Evolutionary conservation across 495 filamentous ascomycete genomes (phyloP).

Genomic region (Rostrohypoxylon terebratum): DNA sequence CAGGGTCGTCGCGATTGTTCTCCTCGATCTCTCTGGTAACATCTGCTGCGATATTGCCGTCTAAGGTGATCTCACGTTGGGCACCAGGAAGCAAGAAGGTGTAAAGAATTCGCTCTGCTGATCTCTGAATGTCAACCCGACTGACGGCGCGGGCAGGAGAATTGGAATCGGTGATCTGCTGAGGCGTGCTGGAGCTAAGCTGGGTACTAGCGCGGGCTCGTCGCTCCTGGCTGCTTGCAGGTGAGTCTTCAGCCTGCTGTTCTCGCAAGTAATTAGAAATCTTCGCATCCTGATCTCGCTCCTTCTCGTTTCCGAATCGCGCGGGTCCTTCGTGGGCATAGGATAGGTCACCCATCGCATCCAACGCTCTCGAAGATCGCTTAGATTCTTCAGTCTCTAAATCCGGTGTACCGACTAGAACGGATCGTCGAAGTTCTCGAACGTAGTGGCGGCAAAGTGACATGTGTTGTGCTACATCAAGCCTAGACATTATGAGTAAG

Average conservation of each 20-base stretch:
- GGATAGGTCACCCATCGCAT: conserved; percentile 74
- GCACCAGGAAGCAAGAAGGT: conserved; percentile 92
- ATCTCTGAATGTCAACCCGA: conserved; percentile 87
- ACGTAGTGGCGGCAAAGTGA: conserved; percentile 98
- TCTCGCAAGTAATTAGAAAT: conserved; percentile 90
- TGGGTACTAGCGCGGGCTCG: conserved; percentile 75
- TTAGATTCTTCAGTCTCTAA: conserved; percentile 83
- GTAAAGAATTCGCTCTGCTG: conserved; percentile 97
- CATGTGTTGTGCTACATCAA: conserved; percentile 99
- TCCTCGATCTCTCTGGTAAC: conserved; percentile 89
- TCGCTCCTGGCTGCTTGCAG: conserved; percentile 73
- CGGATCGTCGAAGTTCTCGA: conserved; percentile 90
- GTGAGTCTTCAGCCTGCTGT: conserved; percentile 73
- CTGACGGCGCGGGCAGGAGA: conserved; percentile 88
- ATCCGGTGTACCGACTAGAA: conserved; percentile 92
- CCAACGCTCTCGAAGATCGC: conserved; percentile 82
- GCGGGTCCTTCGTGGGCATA: conserved; percentile 66
- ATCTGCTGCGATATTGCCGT: conserved; percentile 82
- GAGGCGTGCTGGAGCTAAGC: conserved; percentile 60
- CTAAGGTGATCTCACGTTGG: conserved; percentile 94
- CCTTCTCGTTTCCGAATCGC: conserved; percentile 64
- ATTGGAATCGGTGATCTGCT: conserved; percentile 71
- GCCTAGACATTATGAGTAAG: conserved; percentile 66
- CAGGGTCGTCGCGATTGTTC: conserved; percentile 90
- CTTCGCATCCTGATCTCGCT: conserved; percentile 80